Evolutionary conservation across 2,329 filamentous ascomycete species (phyloP).

Genomic region (Simplicillium sp.): DNA sequence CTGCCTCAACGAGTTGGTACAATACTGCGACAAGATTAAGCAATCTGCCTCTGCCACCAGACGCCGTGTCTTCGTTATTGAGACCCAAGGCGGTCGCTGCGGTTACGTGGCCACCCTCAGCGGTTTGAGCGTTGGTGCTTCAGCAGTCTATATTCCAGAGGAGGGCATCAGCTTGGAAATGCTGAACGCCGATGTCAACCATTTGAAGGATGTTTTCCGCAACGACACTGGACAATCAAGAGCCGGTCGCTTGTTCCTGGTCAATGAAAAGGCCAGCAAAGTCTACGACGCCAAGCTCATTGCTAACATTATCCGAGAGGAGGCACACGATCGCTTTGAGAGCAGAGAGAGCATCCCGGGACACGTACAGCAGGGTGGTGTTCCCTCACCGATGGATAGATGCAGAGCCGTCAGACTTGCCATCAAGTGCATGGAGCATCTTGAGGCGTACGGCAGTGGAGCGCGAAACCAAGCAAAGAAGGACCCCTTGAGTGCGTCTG

Average conservation of each 20-base stretch:
- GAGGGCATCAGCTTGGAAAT: constrained; percentile 92
- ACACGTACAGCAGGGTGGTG: constrained; percentile 89
- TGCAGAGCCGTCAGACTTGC: constrained; percentile 85
- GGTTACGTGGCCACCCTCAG: constrained; percentile 90
- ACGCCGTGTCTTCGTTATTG: constrained; percentile 91
- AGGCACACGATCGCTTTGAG: constrained; percentile 87
- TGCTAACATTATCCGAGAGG: constrained; percentile 89
- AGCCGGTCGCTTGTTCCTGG: constrained; percentile 88
- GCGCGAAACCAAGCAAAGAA: constrained; percentile 57
- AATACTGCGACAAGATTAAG: constrained; percentile 95
- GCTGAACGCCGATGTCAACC: constrained; percentile 81
- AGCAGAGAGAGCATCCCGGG: constrained; percentile 84
- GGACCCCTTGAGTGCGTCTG: constrained; percentile 63
- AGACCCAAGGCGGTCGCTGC: constrained; percentile 91
- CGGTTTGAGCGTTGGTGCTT: constrained; percentile 82
- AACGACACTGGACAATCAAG: constrained; percentile 81
- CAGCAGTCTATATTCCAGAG: constrained; percentile 93
- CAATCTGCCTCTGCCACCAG: constrained; percentile 92
- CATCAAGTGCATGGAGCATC: constrained; percentile 87
- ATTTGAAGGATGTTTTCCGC: constrained; percentile 76
- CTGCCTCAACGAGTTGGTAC: constrained; percentile 87
- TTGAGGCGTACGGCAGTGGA: constrained; percentile 67
- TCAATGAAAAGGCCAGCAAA: constrained; percentile 87
- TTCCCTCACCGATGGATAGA: constrained; percentile 91
- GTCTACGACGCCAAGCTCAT: constrained; percentile 91